These are phyloP conservation scores for Patellifolia procumbens DNA, from an alignment of 179 eudicot species.

Conservation along the genomic window DNA sequence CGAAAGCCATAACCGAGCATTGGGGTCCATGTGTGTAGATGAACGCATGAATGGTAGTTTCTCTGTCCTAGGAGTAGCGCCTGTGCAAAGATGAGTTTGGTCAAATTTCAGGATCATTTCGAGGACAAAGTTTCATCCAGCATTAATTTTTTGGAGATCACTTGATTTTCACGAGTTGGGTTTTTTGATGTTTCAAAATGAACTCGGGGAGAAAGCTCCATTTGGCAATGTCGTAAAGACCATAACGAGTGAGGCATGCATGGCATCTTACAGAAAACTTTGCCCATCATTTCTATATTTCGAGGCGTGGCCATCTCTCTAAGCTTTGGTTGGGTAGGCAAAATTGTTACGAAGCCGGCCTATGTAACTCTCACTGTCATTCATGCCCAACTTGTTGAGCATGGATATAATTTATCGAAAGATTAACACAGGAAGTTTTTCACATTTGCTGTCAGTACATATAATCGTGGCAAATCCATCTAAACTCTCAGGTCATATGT, in stretches of 20 bases:
- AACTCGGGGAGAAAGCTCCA: background rate
- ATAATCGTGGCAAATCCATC: too few relatives aligned
- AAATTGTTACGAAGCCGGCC: background rate
- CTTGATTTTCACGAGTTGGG: too few relatives aligned
- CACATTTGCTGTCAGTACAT: background rate
- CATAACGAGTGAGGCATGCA: background rate
- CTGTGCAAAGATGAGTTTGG: conserved; percentile 18
- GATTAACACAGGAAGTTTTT: background rate
- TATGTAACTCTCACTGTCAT: background rate
- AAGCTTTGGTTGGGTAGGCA: background rate
- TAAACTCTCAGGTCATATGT: too few relatives aligned
- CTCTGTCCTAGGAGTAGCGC: conserved; percentile 21
- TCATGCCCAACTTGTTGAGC: conserved; percentile 8
- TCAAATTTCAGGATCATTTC: background rate
- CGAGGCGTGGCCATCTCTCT: background rate
- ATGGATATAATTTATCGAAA: background rate
- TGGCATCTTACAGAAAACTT: background rate
- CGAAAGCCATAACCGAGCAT: conserved; percentile 13
- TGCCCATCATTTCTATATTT: background rate
- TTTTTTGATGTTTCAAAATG: too few relatives aligned
- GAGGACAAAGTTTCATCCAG: background rate
- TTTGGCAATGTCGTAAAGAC: background rate
- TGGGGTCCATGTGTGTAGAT: conserved; percentile 20
- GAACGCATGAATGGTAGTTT: conserved; percentile 19
- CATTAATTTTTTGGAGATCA: background rate